Base-by-base conservation (phyloP, 139 green algal species). In the Volvox reticuliferus region DNA sequence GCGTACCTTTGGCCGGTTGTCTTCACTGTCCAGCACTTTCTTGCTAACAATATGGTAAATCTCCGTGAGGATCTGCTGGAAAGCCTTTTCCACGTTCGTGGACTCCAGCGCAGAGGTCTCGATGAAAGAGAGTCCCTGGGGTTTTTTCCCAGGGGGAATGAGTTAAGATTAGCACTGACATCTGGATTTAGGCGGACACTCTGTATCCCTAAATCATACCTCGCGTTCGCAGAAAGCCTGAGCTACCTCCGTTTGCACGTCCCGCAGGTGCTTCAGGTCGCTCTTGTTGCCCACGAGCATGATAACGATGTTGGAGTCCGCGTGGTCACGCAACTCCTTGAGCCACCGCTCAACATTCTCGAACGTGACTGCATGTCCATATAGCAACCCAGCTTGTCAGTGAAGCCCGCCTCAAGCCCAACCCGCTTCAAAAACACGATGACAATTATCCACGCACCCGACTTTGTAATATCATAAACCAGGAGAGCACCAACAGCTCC, bases 381-480 rank as follows among this genome's bases (percentile, higher is more conserved):
- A 63, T 24, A 73, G 37, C 50, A n/a, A 86, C 14, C 2, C 44
- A 55, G 44, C 44, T 55, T 55, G 44, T 73, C 65, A 2, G 21
- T 73, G 12, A 28, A 28, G 65, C 19, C 19, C 62, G 62, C 17
- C 62, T 17, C 17, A 69, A 5, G 24, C 65, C 9, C 65, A 73
- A 30, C 21, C 65, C 21, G 21, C 21, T 12, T 30, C 12, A 28
- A 73, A 73, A 16, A 12, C 65, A 28, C 65, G 65, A 24, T 24
- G 65, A 73, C 65, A 24, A 79, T 79, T 36, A 76, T 32, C 0
- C 1, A 30, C 93, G 33, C 88, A 98, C 96, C 95, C 83, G 97
- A 95, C 95, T 99, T 99, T 35, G 98, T 99, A 88, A 99, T 99
- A 93, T 99, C 98, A 88, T 99, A 99, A 55, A 99, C 98, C 17